Conservation (phyloP, 768 basidiomycete genomes). For the Podaxis carcinomalis region DNA sequence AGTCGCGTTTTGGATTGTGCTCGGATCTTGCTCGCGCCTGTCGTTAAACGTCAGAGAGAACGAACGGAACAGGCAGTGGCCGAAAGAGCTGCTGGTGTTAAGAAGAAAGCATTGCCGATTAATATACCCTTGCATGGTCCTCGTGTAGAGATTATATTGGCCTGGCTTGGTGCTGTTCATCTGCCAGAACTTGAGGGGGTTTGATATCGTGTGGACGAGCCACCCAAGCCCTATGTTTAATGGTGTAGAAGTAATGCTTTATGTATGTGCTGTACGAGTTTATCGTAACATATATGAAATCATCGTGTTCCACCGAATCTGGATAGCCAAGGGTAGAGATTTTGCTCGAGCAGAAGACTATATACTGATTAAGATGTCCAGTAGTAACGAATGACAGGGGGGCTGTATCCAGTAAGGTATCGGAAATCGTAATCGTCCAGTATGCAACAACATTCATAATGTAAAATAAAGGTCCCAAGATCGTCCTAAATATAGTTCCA, state of each 20-base stretch:
- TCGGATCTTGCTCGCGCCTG: constrained; percentile 71
- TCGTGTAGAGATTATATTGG: constrained; percentile 78
- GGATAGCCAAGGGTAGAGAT: background rate
- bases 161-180: constrained; percentile 82
- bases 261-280: background rate
- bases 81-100: constrained; percentile 43
- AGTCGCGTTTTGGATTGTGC: constrained; percentile 59
- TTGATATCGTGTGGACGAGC: background rate
- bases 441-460: background rate
- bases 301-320: background rate
- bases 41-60: constrained; percentile 58
- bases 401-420: constrained; percentile 1
- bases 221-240: background rate
- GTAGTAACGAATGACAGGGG: constrained; percentile 4
- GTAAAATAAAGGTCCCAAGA: background rate
- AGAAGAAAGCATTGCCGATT: constrained; percentile 63
- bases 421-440: background rate
- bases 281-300: background rate
- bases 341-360: background rate
- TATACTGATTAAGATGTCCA: constrained; percentile 3
- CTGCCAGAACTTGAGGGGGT: constrained; percentile 61
- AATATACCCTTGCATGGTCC: constrained; percentile 85
- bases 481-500: background rate
- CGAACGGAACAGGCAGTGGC: constrained; percentile 47
- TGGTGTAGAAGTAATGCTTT: background rate